phyloP scores from a whole-genome alignment of 768 basidiomycete species.

The Leccinum uliginosum region DNA sequence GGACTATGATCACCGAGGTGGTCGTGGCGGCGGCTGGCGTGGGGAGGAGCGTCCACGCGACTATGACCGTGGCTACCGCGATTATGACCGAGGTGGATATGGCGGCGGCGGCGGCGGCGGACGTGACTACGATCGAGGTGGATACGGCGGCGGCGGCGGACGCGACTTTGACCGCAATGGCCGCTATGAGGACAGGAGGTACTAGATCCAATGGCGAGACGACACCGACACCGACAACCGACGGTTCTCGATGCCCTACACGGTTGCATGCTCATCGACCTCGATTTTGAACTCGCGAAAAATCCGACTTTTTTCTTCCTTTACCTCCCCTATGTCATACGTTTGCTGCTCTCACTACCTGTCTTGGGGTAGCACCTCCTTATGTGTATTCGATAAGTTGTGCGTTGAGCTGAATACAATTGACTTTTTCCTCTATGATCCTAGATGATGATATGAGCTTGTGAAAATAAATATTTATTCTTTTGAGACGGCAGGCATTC shows the following conservation, averaged over 20 bases:
- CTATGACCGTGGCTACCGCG: constrained; percentile 33
- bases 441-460: neutral
- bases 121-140: constrained; percentile 36
- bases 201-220: constrained; percentile 23
- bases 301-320: neutral
- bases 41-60: constrained; percentile 32
- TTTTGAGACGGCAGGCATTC: too few species aligned
- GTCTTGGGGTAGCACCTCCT: constrained; percentile 2
- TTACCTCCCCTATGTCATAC: neutral
- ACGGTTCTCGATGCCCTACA: neutral
- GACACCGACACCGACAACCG: neutral
- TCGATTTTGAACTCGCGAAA: neutral
- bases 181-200: constrained; percentile 42
- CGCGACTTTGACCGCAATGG: constrained; percentile 38
- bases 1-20: constrained; percentile 49
- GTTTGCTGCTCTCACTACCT: neutral
- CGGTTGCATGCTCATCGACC: neutral
- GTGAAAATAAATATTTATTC: neutral
- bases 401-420: constrained; percentile 18
- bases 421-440: neutral
- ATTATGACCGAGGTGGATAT: constrained; percentile 32
- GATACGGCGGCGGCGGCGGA: constrained; percentile 23
- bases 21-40: constrained; percentile 40
- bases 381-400: constrained; percentile 23
- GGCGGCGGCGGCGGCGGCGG: constrained; percentile 28